A percentile compares a stretch with the other conserved stretches of the same genome.
Evolutionary conservation across 1,139 yeast genomes (phyloP).

Genomic region (Hansenula lynferdii): DNA sequence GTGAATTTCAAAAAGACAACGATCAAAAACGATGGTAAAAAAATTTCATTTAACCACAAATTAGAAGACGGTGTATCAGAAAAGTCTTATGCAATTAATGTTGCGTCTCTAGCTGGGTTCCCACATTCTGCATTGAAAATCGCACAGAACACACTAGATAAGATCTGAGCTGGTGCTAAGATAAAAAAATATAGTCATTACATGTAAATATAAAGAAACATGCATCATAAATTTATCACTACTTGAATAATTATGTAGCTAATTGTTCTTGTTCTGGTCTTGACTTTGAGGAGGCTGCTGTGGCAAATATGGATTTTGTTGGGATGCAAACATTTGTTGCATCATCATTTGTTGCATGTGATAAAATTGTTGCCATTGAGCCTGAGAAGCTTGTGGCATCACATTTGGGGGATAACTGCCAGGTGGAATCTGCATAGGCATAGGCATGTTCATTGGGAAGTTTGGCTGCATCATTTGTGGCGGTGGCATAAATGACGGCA

Average conservation of each 20-base stretch:
- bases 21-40: slow-evolving; percentile 23
- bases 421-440: no score
- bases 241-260: no score
- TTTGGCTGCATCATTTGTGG: slow-evolving; percentile 3
- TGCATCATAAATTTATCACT: no score
- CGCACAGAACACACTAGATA: background rate
- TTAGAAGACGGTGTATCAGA: slow-evolving; percentile 68
- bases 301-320: slow-evolving; percentile 14
- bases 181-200: no score
- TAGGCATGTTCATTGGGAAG: slow-evolving; percentile 9
- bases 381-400: slow-evolving; percentile 7
- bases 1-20: slow-evolving; percentile 36
- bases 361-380: slow-evolving; percentile 18
- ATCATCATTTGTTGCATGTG: slow-evolving; percentile 29
- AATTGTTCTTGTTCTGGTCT: no score
- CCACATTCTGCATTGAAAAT: slow-evolving; percentile 43
- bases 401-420: slow-evolving; percentile 7
- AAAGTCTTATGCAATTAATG: slow-evolving; percentile 79
- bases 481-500: slow-evolving; percentile 1
- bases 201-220: no score
- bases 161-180: no score
- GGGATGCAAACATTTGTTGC: slow-evolving; percentile 23
- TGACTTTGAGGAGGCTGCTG: background rate
- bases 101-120: slow-evolving; percentile 82
- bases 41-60: slow-evolving; percentile 53